A percentile compares a stretch with the other conserved stretches of the same genome.
Conservation (phyloP, 257 asterid genomes). For the Echites panduratus region DNA sequence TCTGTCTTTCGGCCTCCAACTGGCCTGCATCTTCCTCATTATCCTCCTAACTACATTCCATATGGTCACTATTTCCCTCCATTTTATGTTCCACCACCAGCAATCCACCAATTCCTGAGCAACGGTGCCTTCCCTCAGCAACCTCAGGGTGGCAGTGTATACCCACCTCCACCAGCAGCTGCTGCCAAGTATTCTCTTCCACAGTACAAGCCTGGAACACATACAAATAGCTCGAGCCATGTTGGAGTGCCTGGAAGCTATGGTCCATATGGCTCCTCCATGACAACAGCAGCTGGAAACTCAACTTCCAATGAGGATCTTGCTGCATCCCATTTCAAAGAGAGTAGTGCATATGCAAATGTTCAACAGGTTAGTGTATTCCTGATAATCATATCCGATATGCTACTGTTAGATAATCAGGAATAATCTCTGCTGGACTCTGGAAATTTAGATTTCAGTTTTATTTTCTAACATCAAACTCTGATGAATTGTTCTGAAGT, state of each 20-base stretch:
- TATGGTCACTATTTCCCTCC: slow-evolving; percentile 82
- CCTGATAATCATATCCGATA: not conserved
- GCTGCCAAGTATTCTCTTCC: slow-evolving; percentile 69
- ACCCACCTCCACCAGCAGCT: slow-evolving; percentile 66
- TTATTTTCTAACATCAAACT: not conserved
- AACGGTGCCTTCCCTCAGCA: slow-evolving; percentile 78
- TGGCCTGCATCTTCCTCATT: slow-evolving; percentile 78
- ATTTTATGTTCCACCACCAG: slow-evolving; percentile 57
- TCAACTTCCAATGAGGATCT: slow-evolving; percentile 67
- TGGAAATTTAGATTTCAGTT: not conserved
- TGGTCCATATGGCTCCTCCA: slow-evolving; percentile 66
- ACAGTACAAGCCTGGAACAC: slow-evolving; percentile 75
- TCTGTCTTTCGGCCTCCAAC: slow-evolving; percentile 75
- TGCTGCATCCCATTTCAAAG: slow-evolving; percentile 59
- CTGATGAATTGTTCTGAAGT: not conserved
- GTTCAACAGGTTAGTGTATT: slow-evolving; percentile 68
- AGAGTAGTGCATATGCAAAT: slow-evolving; percentile 47
- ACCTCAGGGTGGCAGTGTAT: slow-evolving; percentile 64
- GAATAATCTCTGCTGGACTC: not conserved
- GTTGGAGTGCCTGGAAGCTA: slow-evolving; percentile 67
- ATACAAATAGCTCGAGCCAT: slow-evolving; percentile 55
- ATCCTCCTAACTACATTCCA: slow-evolving; percentile 70
- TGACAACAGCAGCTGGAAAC: slow-evolving; percentile 50
- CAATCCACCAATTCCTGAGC: slow-evolving; percentile 72
- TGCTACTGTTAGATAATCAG: not conserved